A percentile compares a stretch with the other conserved stretches of the same genome.
These are phyloP conservation scores for Lentinula edodes DNA, from an alignment of 768 basidiomycete genomes.

Conservation along the genomic window DNA sequence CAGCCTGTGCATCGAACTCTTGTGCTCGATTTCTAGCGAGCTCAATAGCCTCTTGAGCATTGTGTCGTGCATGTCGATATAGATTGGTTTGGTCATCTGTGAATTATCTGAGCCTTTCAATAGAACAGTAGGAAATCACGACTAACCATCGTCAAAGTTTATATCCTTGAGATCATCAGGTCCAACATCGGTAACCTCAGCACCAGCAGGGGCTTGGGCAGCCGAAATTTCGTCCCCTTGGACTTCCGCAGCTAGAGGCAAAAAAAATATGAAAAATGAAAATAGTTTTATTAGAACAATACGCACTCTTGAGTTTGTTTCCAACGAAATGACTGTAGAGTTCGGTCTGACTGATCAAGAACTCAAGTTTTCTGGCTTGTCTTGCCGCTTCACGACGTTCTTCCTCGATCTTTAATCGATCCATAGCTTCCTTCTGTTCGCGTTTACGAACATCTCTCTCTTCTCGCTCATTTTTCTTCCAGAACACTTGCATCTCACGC, in stretches of 20 bases:
- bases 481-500: slow-evolving; percentile 95
- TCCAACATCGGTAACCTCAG: slow-evolving; percentile 52
- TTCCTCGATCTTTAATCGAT: slow-evolving; percentile 83
- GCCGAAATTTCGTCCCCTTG: slow-evolving; percentile 49
- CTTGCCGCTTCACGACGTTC: slow-evolving; percentile 91
- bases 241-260: slow-evolving; percentile 61
- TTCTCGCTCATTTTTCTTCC: slow-evolving; percentile 98
- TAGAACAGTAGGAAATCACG: not conserved
- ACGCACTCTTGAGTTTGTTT: slow-evolving; percentile 86
- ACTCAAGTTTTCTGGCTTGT: slow-evolving; percentile 94
- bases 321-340: slow-evolving; percentile 99
- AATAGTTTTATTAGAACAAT: not conserved
- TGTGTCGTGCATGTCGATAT: slow-evolving; percentile 76
- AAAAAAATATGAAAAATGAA: slow-evolving; percentile 11
- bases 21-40: slow-evolving; percentile 75
- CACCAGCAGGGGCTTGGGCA: slow-evolving; percentile 45
- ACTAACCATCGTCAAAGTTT: slow-evolving; percentile 85
- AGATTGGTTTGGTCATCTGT: slow-evolving; percentile 86
- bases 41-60: slow-evolving; percentile 84
- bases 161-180: slow-evolving; percentile 58
- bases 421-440: slow-evolving; percentile 90
- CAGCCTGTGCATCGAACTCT: slow-evolving; percentile 82
- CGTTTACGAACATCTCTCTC: slow-evolving; percentile 89
- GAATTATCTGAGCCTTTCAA: slow-evolving; percentile 1
- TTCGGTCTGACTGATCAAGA: slow-evolving; percentile 97